phyloP scores from a whole-genome alignment of 2,329 filamentous ascomycete genomes.

The Lecanicillium sp. region DNA sequence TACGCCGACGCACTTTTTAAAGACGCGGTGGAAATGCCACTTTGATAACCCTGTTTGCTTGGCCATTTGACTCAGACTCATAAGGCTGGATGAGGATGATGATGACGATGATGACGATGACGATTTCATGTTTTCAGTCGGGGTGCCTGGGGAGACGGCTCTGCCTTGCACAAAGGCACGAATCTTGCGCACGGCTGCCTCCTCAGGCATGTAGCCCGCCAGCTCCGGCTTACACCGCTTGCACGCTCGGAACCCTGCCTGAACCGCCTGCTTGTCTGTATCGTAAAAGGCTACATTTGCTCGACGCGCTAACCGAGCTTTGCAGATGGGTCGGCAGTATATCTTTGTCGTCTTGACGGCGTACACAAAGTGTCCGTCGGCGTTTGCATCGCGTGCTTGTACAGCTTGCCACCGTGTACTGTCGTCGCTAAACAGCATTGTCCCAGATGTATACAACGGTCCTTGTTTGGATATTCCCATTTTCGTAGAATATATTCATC shows the following conservation, averaged over 20 bases:
- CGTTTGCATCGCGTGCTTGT: conserved; percentile 22
- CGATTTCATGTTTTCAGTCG: conserved; percentile 10
- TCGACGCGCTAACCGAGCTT: conserved; percentile 50
- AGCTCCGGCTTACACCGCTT: conserved; percentile 45
- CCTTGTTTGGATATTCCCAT: background rate
- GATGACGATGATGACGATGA: conserved; percentile 5
- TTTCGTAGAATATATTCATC: background rate
- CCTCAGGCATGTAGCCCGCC: conserved; percentile 31
- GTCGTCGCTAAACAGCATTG: conserved; percentile 20
- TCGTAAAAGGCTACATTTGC: conserved; percentile 51
- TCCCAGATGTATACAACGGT: background rate
- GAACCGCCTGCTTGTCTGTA: conserved; percentile 32
- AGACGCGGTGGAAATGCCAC: conserved; percentile 50
- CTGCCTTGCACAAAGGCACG: conserved; percentile 20
- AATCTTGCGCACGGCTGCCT: conserved; percentile 33
- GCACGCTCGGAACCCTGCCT: conserved; percentile 45
- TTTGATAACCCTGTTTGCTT: conserved; percentile 42
- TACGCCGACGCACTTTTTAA: conserved; percentile 44
- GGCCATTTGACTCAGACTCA: conserved; percentile 39
- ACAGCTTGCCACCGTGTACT: conserved; percentile 28
- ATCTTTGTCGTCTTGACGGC: conserved; percentile 35
- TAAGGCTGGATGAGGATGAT: background rate
- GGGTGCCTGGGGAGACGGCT: too few relatives aligned
- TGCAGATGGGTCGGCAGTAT: conserved; percentile 55
- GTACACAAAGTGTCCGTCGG: conserved; percentile 34